A percentile compares a stretch with the other conserved stretches of the same genome.
Evolutionary conservation across 208 protist species (phyloP).

Genomic region (Leishmania tarentolae): DNA sequence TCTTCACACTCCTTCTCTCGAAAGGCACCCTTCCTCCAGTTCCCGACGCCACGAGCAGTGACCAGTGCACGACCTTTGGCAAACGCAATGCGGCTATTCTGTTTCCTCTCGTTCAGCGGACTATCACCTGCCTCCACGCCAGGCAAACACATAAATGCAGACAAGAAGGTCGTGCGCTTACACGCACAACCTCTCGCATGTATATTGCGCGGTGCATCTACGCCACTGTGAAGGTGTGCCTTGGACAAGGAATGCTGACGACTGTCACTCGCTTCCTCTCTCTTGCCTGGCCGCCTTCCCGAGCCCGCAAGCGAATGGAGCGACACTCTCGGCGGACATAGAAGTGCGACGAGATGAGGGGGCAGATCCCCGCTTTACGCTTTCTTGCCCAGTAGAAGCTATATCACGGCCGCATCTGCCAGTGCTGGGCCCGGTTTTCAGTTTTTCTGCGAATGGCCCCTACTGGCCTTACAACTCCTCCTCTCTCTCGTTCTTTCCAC

Average conservation of each 20-base stretch:
- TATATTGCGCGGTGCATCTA: not conserved
- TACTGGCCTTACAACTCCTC: no score
- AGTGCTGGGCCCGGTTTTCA: not conserved
- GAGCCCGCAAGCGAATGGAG: not conserved
- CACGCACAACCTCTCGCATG: not conserved
- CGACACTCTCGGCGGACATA: not conserved
- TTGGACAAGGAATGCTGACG: conserved; percentile 2
- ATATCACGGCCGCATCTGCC: not conserved
- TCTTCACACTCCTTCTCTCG: conserved; percentile 1
- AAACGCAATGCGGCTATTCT: not conserved
- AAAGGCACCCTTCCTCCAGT: not conserved
- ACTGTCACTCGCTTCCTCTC: not conserved
- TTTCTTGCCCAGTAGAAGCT: not conserved
- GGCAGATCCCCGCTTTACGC: not conserved
- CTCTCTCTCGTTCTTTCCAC: conserved; percentile 2
- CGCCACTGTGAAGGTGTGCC: not conserved
- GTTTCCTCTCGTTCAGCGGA: not conserved
- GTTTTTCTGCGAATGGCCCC: not conserved
- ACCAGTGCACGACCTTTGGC: no score
- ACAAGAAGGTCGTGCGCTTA: not conserved
- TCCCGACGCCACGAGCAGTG: not conserved
- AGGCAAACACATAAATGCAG: not conserved
- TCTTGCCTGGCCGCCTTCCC: not conserved
- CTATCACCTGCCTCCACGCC: not conserved
- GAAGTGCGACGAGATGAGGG: not conserved